These are phyloP conservation scores for Bidens hawaiensis DNA, from an alignment of 140 eudicot species.

Conservation along the genomic window DNA sequence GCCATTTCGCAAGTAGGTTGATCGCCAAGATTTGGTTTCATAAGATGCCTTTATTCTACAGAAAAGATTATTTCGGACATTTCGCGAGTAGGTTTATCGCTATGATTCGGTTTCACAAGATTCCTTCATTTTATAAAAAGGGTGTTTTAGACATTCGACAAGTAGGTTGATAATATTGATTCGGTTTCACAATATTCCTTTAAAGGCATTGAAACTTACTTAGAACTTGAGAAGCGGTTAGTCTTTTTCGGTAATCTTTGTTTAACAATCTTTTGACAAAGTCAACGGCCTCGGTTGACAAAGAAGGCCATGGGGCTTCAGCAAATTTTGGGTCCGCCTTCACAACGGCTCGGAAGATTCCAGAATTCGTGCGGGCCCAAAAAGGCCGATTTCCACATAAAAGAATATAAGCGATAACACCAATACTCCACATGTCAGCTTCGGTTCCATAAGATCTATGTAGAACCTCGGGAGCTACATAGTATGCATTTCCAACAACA, in stretches of 20 bases:
- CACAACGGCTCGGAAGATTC: conserved; percentile 90
- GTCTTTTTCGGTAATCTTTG: conserved; percentile 91
- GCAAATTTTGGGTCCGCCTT: conserved; percentile 92
- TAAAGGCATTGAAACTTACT: conserved; percentile 41
- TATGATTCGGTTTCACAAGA: not conserved
- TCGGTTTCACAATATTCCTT: too few species aligned
- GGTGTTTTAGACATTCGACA: not conserved
- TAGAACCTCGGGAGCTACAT: conserved; percentile 98
- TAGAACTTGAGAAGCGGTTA: conserved; percentile 96
- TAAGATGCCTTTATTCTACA: not conserved
- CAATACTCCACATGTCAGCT: conserved; percentile 99
- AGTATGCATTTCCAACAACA: conserved; percentile 98
- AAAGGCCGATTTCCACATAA: conserved; percentile 97
- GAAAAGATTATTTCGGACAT: conserved; percentile 4
- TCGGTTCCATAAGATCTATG: conserved; percentile 97
- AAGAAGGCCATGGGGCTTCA: conserved; percentile 96
- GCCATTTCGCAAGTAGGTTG: not conserved
- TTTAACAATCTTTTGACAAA: conserved; percentile 86
- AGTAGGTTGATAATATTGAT: too few species aligned
- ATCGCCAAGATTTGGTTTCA: not conserved
- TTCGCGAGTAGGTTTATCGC: not conserved
- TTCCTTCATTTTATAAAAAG: not conserved
- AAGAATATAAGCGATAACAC: conserved; percentile 97
- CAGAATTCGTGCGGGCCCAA: conserved; percentile 98
- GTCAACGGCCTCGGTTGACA: conserved; percentile 92